Base-by-base conservation (phyloP, 345 rosid genomes). In the Sisymbrium irio region DNA sequence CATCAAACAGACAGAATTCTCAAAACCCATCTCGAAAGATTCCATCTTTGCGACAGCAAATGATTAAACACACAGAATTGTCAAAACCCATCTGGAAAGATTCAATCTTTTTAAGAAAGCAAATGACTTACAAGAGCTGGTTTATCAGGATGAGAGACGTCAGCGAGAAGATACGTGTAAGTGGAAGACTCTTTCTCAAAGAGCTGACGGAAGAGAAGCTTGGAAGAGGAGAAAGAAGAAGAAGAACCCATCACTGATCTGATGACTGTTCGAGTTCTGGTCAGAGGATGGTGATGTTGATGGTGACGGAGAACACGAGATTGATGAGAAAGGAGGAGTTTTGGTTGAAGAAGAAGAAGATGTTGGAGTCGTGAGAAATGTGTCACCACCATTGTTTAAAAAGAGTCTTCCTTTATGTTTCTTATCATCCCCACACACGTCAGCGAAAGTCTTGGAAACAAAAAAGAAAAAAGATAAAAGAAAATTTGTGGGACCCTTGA, bases 171-270 rank as follows among this genome's bases (percentile, higher is more conserved):
- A 58, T 92, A 95, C 39, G 99, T 92, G 69, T 54, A 95, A 14
- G 99, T 95, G 1, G 83, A 92, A 3, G 99, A 91, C 1, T 92
- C 97, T 82, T 87, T 85, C 90, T 95, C 97, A 44, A 92, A 95
- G 62, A 90, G 80, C 77, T 95, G 99, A 44, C 97, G 97, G 64
- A 92, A 90, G 76, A 95, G 68, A 27, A 95, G 84, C 84, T 81
- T 84, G 2, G 82, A 57, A 11, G 89, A 74, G 8, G 89, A 74
- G 8, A 62, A 50, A 11, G 80, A 65, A 0, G 87, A 71, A 46
- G 67, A 77, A 3, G 76, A 77, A 57, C 30, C 69, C 89, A 82
- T 85, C 14, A 28, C 27, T 3, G 85, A 78, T 49, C 77, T 49
- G 46, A 51, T 25, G 13, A 51, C 9, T 20, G 32, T 33, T 12